Base-by-base conservation (phyloP, 495 filamentous ascomycete genomes). In the Tuber melanosporum region DNA sequence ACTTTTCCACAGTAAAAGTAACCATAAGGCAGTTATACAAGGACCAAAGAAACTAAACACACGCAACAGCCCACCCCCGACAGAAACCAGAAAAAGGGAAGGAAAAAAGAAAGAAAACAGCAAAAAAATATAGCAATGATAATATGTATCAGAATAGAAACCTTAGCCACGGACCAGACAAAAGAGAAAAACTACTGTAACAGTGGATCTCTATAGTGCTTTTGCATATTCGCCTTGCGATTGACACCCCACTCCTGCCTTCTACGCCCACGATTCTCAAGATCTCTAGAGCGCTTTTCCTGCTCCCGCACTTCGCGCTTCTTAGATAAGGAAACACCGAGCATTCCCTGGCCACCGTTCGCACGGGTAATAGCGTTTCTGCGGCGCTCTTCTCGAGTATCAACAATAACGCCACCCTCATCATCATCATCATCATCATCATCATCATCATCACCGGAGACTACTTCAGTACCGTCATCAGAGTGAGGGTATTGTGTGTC, bases 261-360 rank as follows among this genome's bases (percentile, higher is more conserved):
- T 73, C 87, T 86, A 83, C 89, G 85, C 70, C 87, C 88, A 75
- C 90, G 86, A 74, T 90, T 86, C 71, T 90, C 89, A 72, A 88
- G 86, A 84, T 88, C 91, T 66, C 88, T 84, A 72, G 91, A 90
- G 80, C 89, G 88, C 83, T 91, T 92, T 84, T 94, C 92, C 15
- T 88, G 86, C 7, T 86, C 86, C 6, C 84, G 81, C 36, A 92
- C 89, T 78, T 91, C 88, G 62, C 87, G 86, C 84, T 90, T 94
- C 87, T 92, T 92, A 70, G 87, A 85, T n/a, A 90, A 89, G 4
- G 87, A 89, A 20, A 91, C 91, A 62, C 92, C 92, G 66, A 93
- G 81, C 91, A 96, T 92, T 69, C 93, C 94, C 47, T 88, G 82
- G 41, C 91, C 91, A 44, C 91, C 91, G 78, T 93, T 92, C 26